phyloP scores from a whole-genome alignment of 1,284 basidiomycete species.

The Sparassis latifolia region DNA sequence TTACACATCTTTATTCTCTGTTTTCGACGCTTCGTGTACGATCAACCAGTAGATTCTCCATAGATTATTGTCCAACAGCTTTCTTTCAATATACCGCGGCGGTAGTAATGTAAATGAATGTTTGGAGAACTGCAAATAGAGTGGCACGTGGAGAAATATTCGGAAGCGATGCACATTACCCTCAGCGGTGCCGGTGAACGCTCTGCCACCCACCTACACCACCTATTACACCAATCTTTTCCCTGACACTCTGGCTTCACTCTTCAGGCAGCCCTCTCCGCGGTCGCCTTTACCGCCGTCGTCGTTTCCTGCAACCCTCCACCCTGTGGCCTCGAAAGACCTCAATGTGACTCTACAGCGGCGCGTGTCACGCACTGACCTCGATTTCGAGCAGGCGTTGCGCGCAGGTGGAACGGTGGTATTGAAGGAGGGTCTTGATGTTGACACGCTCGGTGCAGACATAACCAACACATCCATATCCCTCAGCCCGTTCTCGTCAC shows the following conservation, averaged over 20 bases:
- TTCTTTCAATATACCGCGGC: neutral
- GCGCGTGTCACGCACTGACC: constrained; percentile 56
- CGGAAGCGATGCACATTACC: too few species aligned
- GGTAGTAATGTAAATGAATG: constrained; percentile 1
- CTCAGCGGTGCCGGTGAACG: too few species aligned
- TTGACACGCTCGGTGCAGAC: constrained; percentile 53
- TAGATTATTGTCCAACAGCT: constrained; percentile 19
- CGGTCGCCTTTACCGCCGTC: constrained; percentile 43
- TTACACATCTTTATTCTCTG: constrained; percentile 14
- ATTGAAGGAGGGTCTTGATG: constrained; percentile 62
- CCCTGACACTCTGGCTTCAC: constrained; percentile 24
- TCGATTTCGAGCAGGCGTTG: constrained; percentile 75
- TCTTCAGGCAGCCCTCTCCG: constrained; percentile 32
- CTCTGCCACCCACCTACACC: too few species aligned
- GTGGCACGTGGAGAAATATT: too few species aligned
- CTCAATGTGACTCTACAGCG: constrained; percentile 29
- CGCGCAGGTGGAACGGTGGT: constrained; percentile 56
- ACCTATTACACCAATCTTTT: neutral
- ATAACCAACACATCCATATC: constrained; percentile 25
- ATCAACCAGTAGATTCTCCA: constrained; percentile 21
- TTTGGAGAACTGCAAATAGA: neutral
- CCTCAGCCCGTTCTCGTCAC: constrained; percentile 17
- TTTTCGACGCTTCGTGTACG: constrained; percentile 19
- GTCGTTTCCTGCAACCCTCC: constrained; percentile 46
- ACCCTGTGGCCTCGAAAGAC: constrained; percentile 49